phyloP scores from a whole-genome alignment of 2,329 filamentous ascomycete genomes.

The Xylogone sp. region DNA sequence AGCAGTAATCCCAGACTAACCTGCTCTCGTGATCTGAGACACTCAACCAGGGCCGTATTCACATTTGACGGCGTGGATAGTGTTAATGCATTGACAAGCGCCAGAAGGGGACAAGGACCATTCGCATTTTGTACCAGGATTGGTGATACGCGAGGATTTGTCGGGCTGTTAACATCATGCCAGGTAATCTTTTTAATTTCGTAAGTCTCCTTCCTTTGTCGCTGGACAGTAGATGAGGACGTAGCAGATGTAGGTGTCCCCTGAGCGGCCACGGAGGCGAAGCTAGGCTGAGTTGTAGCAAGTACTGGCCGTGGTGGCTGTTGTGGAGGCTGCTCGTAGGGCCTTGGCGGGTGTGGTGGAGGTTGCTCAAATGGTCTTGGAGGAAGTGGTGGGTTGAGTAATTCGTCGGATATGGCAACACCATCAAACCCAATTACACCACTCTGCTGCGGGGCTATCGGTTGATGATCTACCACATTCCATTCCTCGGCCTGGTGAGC shows the following conservation, averaged over 20 bases:
- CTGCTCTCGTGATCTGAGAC: constrained; percentile 76
- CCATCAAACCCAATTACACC: constrained; percentile 15
- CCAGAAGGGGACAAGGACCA: constrained; percentile 88
- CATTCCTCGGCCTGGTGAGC: constrained; percentile 19
- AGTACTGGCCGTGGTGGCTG: constrained; percentile 21
- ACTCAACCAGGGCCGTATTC: constrained; percentile 72
- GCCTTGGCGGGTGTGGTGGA: constrained; percentile 23
- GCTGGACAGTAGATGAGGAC: constrained; percentile 1
- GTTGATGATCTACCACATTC: constrained; percentile 24
- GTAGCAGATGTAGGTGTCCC: constrained; percentile 5
- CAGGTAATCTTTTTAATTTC: constrained; percentile 89
- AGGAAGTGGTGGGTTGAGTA: constrained; percentile 21
- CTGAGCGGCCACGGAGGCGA: constrained; percentile 11
- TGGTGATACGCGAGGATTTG: constrained; percentile 72
- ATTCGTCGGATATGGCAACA: constrained; percentile 11
- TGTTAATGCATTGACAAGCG: constrained; percentile 87
- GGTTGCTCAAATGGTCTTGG: constrained; percentile 17
- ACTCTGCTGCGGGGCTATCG: constrained; percentile 18
- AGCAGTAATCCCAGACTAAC: constrained; percentile 82
- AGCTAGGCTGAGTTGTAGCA: constrained; percentile 9
- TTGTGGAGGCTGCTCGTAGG: constrained; percentile 16
- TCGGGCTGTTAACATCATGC: constrained; percentile 60
- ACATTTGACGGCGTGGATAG: constrained; percentile 68
- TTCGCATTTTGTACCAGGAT: constrained; percentile 92
- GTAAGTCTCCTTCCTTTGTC: constrained; percentile 65